Evolutionary conservation across 164 flowering plant species (phyloP).

Genomic region (Nymphaea thermarum): DNA sequence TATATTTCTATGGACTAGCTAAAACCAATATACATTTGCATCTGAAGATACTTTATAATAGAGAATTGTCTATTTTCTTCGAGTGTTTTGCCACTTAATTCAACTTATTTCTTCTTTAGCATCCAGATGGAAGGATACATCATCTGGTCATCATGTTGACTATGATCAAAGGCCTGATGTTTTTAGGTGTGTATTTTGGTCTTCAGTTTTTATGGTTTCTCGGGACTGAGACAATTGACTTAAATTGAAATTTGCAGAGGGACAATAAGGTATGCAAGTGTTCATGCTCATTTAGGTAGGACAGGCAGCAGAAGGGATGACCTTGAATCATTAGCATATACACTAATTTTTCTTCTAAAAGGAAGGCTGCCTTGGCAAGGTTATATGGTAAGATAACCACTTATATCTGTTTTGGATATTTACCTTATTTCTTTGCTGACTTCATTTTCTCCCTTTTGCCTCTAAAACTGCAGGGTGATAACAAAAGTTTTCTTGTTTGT

Average conservation of each 20-base stretch:
- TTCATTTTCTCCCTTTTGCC: slow-evolving; percentile 2
- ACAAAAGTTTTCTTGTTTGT: slow-evolving; percentile 51
- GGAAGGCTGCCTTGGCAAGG: slow-evolving; percentile 65
- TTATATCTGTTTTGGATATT: no score
- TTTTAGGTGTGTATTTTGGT: slow-evolving; percentile 27
- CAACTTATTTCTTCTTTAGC: slow-evolving; percentile 17
- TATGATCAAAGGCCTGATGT: slow-evolving; percentile 62
- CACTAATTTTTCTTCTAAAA: slow-evolving; percentile 40
- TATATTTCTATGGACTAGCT: no score
- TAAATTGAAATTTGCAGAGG: slow-evolving; percentile 24
- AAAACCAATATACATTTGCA: no score
- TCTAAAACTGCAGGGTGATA: slow-evolving; percentile 41
- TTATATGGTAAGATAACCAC: slow-evolving; percentile 18
- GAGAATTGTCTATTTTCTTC: no score
- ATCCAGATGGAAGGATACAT: slow-evolving; percentile 36
- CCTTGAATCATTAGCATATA: slow-evolving; percentile 55
- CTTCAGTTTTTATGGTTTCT: neutral
- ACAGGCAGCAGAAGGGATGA: slow-evolving; percentile 63
- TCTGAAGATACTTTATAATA: no score
- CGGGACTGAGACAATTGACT: neutral
- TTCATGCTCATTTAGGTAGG: slow-evolving; percentile 60
- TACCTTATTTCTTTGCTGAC: neutral
- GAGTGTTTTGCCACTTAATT: no score
- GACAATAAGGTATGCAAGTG: slow-evolving; percentile 60
- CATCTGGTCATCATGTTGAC: slow-evolving; percentile 42